Evolutionary conservation across 768 basidiomycete genomes (phyloP), one percentile per base, ranked within the genome.

Genomic region (Polyporus arcularius): DNA sequence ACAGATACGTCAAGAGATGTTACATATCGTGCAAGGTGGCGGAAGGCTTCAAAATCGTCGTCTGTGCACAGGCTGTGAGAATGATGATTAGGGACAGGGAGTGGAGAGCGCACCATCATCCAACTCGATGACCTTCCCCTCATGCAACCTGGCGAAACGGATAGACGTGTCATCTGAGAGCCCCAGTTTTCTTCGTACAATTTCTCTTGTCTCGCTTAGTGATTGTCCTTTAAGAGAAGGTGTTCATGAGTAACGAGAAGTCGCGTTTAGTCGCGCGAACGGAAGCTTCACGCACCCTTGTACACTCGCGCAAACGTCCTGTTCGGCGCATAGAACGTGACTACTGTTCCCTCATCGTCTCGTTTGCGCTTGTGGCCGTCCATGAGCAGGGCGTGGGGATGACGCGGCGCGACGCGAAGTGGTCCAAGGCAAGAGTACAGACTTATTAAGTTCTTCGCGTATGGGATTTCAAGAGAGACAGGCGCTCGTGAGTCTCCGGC

Each of bases 31-130:
- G 84, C 76, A 40, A 82, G 72, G 14, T 80, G 74, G 58, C 75
- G 72, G 71, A 92, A 90, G 2, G 89, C 90, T 55, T 87, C 86
- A 63, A 91, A 92, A 71, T 93, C 91, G 41, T 88, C 90, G 46
- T 90, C 91, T 93, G 63, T 21, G 43, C 42, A 56, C 43, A n/a
- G 35, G 10, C 43, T 54, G 26, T 35, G 42, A 58, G 53, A 14
- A 58, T 50, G 42, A 42, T 39, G 48, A 41, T 56, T 21, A 35
- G 26, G 8, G 42, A 18, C 31, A 39, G 38, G 48, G 10, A 12
- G 39, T 47, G 41, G n/a, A 45, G 57, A 18, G 15, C 79, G 62
- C 65, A 90, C 92, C 88, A 69, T 93, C 90, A 39, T 90, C 90
- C n/a, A 94, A 78, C 69, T 89, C 88, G 26, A 92, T 80, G 14